Percentiles rank a stretch among this genome's conserved stretches.
phyloP scores from a whole-genome alignment of 164 flowering plant genomes.

The Nymphaea thermarum region DNA sequence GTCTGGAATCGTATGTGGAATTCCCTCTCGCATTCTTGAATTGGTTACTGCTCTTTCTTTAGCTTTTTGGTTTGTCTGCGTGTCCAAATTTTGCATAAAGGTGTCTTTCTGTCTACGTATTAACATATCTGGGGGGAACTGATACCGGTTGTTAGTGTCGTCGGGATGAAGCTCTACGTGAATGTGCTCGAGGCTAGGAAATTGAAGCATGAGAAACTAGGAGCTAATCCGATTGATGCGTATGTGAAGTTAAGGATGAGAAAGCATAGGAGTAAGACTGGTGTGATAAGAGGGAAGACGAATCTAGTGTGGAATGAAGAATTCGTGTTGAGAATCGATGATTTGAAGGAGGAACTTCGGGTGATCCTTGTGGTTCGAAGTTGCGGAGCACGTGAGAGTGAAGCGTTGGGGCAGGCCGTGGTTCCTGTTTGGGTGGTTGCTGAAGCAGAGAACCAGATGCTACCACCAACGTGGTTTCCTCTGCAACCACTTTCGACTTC shows the following conservation, averaged over 20 bases:
- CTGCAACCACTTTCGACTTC: constrained; percentile 27
- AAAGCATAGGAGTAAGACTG: constrained; percentile 39
- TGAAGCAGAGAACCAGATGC: constrained; percentile 30
- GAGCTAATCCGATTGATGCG: neutral
- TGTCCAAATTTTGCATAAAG: too few species aligned
- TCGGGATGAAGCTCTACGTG: constrained; percentile 51
- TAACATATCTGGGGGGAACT: too few species aligned
- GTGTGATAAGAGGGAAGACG: constrained; percentile 21
- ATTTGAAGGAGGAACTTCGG: constrained; percentile 40
- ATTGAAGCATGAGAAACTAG: constrained; percentile 13
- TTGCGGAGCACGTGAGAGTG: constrained; percentile 16
- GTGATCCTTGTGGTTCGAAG: constrained; percentile 30
- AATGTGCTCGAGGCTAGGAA: constrained; percentile 54
- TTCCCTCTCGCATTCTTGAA: too few species aligned
- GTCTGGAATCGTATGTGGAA: neutral
- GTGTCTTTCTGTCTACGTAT: too few species aligned
- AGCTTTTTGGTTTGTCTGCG: too few species aligned
- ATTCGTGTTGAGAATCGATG: constrained; percentile 50
- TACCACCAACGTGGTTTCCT: constrained; percentile 77
- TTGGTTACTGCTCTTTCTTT: too few species aligned
- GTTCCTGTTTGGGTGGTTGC: constrained; percentile 39
- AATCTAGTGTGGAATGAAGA: constrained; percentile 78
- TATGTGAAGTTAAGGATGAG: constrained; percentile 53
- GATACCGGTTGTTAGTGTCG: too few species aligned
- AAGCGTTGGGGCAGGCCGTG: constrained; percentile 47